phyloP scores from a whole-genome alignment of 768 basidiomycete species.

The Leccinum longicurvipes region DNA sequence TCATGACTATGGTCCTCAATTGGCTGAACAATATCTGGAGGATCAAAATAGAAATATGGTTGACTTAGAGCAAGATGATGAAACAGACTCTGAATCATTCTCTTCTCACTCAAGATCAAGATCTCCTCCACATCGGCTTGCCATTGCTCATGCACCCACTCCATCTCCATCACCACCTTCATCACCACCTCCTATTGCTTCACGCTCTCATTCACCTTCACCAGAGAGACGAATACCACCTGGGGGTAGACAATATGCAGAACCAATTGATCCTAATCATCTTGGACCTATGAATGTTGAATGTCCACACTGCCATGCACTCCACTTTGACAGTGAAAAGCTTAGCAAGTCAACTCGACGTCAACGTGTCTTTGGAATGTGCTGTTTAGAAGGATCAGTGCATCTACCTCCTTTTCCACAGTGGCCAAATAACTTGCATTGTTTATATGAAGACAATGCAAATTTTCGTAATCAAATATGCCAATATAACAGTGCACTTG shows the following conservation, averaged over 20 bases:
- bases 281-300: conserved; percentile 5
- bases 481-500: neutral
- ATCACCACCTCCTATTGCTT: too few relatives aligned
- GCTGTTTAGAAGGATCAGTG: conserved; percentile 29
- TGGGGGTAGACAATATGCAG: conserved; percentile 7
- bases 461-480: neutral
- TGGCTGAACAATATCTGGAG: too few relatives aligned
- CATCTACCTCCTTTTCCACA: conserved; percentile 15
- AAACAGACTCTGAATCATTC: too few relatives aligned
- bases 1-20: too few relatives aligned
- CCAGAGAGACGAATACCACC: neutral
- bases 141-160: neutral
- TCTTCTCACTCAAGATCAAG: too few relatives aligned
- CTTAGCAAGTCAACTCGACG: neutral
- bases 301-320: conserved; percentile 17
- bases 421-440: conserved; percentile 14
- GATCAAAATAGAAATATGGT: too few relatives aligned
- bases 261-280: conserved; percentile 6
- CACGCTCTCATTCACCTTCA: too few relatives aligned
- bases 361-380: conserved; percentile 21
- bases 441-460: conserved; percentile 14
- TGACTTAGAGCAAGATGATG: too few relatives aligned
- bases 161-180: neutral
- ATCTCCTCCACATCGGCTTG: too few relatives aligned
- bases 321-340: conserved; percentile 16